Evolutionary conservation across 2,329 filamentous ascomycete species (phyloP).

Genomic region (Aspergillus unguis): DNA sequence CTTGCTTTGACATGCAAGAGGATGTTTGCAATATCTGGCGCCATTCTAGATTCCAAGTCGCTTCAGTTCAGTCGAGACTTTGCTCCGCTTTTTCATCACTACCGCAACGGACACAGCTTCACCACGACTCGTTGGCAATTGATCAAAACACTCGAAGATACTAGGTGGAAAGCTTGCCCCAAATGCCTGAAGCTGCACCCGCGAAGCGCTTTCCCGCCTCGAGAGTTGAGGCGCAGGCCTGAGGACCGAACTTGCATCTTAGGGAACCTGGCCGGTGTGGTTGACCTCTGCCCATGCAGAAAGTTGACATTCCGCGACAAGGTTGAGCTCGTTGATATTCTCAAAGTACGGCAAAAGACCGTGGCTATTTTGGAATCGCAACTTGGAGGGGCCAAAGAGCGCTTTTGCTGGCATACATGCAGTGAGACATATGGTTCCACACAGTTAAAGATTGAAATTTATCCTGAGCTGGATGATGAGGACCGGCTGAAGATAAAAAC

Average conservation of each 20-base stretch:
- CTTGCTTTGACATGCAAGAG: conserved; percentile 40
- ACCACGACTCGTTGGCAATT: conserved; percentile 37
- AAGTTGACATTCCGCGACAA: conserved; percentile 41
- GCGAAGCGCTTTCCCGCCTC: conserved; percentile 29
- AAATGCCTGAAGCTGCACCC: conserved; percentile 40
- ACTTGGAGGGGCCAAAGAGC: conserved; percentile 30
- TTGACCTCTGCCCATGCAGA: conserved; percentile 40
- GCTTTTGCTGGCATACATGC: conserved; percentile 40
- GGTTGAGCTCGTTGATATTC: conserved; percentile 32
- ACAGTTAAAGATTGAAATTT: conserved; percentile 34
- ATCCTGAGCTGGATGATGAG: conserved; percentile 32
- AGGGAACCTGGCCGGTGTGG: conserved; percentile 35
- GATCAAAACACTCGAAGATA: conserved; percentile 35
- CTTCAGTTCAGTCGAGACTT: conserved; percentile 39
- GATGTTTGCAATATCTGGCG: conserved; percentile 32
- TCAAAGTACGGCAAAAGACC: conserved; percentile 29
- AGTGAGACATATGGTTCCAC: conserved; percentile 34
- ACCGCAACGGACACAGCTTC: conserved; percentile 37
- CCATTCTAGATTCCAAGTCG: conserved; percentile 30
- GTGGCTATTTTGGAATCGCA: conserved; percentile 24
- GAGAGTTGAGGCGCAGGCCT: conserved; percentile 33
- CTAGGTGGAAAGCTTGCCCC: conserved; percentile 35
- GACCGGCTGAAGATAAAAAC: conserved; percentile 34
- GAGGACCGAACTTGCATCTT: conserved; percentile 33
- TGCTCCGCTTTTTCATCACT: conserved; percentile 40